Conservation (phyloP, 2,329 filamentous ascomycete genomes). For the Trichoderma arundinaceum region DNA sequence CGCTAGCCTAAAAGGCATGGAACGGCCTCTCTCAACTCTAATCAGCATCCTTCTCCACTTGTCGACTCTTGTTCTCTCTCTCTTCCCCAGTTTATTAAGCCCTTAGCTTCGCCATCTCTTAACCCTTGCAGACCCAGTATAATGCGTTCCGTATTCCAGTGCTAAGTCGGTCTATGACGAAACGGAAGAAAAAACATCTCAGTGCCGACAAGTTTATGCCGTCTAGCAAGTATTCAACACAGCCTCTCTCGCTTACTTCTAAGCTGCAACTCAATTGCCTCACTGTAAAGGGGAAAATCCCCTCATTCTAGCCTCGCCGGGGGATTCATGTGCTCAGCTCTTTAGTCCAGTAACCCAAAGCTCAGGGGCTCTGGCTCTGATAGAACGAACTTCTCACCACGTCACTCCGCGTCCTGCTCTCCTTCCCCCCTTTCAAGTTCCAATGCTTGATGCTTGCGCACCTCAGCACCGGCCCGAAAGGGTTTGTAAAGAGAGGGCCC, state of each 20-base stretch:
- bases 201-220: conserved; percentile 4
- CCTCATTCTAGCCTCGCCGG: not conserved
- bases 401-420: conserved; percentile 34
- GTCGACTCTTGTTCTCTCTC: not conserved
- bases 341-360: conserved; percentile 67
- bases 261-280: not conserved
- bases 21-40: conserved; percentile 8
- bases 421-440: conserved; percentile 9
- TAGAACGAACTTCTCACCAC: conserved; percentile 56
- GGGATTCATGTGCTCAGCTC: conserved; percentile 61
- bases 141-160: conserved; percentile 3
- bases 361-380: conserved; percentile 66
- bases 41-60: conserved; percentile 2
- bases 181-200: conserved; percentile 29
- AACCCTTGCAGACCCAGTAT: conserved; percentile 9
- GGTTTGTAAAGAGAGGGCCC: conserved; percentile 8
- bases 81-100: conserved; percentile 22
- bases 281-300: not conserved
- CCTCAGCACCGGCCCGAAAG: conserved; percentile 36
- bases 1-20: not conserved
- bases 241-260: conserved; percentile 16
- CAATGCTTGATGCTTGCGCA: conserved; percentile 42
- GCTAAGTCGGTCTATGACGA: not conserved
- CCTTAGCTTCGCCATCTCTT: not conserved
- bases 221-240: conserved; percentile 7